Evolutionary conservation across 257 asterid genomes (phyloP).

Genomic region (Petrea volubilis): DNA sequence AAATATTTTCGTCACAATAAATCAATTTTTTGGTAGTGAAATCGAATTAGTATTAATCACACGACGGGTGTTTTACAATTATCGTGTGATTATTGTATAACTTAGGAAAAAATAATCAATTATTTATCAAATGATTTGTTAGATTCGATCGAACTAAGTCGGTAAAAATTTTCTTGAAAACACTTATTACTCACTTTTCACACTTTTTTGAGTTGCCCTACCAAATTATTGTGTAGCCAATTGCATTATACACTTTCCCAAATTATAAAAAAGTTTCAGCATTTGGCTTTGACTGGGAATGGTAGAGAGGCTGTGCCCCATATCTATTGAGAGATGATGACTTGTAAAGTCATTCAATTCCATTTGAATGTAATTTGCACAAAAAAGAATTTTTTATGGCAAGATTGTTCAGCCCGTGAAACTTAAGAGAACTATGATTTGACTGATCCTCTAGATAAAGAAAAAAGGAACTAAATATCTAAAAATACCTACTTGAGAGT

Average conservation of each 20-base stretch:
- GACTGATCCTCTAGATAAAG: background rate
- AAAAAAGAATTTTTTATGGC: background rate
- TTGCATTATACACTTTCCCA: background rate
- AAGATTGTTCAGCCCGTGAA: conserved; percentile 29
- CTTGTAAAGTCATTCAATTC: conserved; percentile 21
- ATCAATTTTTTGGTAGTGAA: too few relatives aligned
- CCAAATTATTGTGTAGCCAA: conserved; percentile 18
- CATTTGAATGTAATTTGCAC: background rate
- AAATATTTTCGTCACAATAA: too few relatives aligned
- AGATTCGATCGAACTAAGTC: too few relatives aligned
- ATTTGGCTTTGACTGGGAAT: background rate
- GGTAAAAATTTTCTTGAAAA: too few relatives aligned
- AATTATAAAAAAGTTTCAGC: background rate
- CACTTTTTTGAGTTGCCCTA: background rate
- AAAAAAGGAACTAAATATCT: background rate
- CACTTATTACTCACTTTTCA: background rate
- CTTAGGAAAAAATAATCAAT: too few relatives aligned
- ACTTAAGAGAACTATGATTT: background rate
- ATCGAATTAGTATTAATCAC: background rate
- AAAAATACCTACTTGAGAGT: background rate
- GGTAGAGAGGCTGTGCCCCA: too few relatives aligned
- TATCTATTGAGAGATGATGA: background rate
- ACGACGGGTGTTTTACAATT: too few relatives aligned
- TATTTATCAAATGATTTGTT: too few relatives aligned
- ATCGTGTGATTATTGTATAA: too few relatives aligned